phyloP scores from a whole-genome alignment of 2,329 filamentous ascomycete species.

The Rutstroemia sydowiana region DNA sequence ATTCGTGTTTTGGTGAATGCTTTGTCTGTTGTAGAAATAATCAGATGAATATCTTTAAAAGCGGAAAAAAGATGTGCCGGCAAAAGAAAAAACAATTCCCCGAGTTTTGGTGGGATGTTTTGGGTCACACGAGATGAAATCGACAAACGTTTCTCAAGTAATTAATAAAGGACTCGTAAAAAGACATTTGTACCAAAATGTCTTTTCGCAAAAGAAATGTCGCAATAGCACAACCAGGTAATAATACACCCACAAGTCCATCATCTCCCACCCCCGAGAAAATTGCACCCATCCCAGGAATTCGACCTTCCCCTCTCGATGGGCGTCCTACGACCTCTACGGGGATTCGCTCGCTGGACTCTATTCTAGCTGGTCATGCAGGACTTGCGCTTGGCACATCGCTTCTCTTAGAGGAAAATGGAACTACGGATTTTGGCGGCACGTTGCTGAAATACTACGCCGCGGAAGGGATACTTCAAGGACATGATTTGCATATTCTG shows the following conservation, averaged over 20 bases:
- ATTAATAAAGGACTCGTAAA: not conserved
- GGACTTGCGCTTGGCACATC: constrained; percentile 77
- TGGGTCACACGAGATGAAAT: not conserved
- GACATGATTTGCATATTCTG: constrained; percentile 79
- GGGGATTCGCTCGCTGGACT: constrained; percentile 78
- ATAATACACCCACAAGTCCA: not conserved
- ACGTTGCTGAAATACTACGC: constrained; percentile 81
- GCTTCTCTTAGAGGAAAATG: constrained; percentile 76
- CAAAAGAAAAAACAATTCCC: too few relatives aligned
- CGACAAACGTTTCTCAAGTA: not conserved
- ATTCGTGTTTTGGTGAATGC: not conserved
- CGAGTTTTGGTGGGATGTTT: not conserved
- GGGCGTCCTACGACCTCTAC: constrained; percentile 86
- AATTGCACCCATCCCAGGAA: constrained; percentile 38
- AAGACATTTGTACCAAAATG: constrained; percentile 35
- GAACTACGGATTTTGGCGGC: constrained; percentile 89
- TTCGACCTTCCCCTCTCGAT: constrained; percentile 81
- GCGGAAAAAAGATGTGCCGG: not conserved
- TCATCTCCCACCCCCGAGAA: constrained; percentile 7
- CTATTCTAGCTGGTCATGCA: constrained; percentile 75
- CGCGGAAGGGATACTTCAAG: constrained; percentile 86
- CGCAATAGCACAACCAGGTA: constrained; percentile 35
- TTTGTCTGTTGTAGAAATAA: too few relatives aligned
- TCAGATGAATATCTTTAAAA: not conserved
- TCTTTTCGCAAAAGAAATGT: constrained; percentile 63